phyloP scores from a whole-genome alignment of 2,329 filamentous ascomycete genomes.

The Pseudodiploospora longispora region DNA sequence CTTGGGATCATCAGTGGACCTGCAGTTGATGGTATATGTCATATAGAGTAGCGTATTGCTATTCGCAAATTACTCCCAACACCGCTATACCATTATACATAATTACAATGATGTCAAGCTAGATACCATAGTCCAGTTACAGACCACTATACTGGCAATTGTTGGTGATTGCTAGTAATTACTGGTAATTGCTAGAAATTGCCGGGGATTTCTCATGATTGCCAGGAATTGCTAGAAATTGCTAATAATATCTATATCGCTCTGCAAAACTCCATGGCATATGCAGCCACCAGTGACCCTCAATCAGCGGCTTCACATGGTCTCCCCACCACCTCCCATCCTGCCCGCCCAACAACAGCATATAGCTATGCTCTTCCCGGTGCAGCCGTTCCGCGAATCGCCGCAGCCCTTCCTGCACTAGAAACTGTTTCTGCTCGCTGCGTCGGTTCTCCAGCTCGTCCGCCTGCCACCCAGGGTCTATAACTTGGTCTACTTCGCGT shows the following conservation, averaged over 20 bases:
- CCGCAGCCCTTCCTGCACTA: slow-evolving; percentile 14
- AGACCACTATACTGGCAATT: too few relatives aligned
- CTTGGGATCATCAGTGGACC: too few relatives aligned
- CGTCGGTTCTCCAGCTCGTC: slow-evolving; percentile 16
- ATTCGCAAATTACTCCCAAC: too few relatives aligned
- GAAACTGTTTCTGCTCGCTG: slow-evolving; percentile 13
- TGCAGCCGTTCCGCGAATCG: slow-evolving; percentile 14
- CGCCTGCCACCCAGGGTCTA: slow-evolving; percentile 18
- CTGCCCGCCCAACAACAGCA: slow-evolving; percentile 18
- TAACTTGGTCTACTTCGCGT: slow-evolving; percentile 16
- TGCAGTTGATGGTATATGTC: too few relatives aligned
- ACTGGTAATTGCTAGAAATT: too few relatives aligned
- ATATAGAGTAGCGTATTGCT: too few relatives aligned
- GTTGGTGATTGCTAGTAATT: too few relatives aligned
- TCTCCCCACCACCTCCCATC: slow-evolving; percentile 19
- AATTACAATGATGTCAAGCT: too few relatives aligned
- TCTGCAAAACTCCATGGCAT: slow-evolving; percentile 18
- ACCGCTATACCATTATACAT: too few relatives aligned
- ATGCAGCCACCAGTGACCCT: slow-evolving; percentile 20
- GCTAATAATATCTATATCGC: slow-evolving; percentile 9
- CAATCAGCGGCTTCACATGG: slow-evolving; percentile 14
- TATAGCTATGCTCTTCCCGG: slow-evolving; percentile 14
- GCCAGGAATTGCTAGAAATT: too few relatives aligned
- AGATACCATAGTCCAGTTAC: too few relatives aligned
- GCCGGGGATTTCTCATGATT: neutral